Conservation (phyloP, 2,329 filamentous ascomycete species). For the Orbilia ellipsospora region DNA sequence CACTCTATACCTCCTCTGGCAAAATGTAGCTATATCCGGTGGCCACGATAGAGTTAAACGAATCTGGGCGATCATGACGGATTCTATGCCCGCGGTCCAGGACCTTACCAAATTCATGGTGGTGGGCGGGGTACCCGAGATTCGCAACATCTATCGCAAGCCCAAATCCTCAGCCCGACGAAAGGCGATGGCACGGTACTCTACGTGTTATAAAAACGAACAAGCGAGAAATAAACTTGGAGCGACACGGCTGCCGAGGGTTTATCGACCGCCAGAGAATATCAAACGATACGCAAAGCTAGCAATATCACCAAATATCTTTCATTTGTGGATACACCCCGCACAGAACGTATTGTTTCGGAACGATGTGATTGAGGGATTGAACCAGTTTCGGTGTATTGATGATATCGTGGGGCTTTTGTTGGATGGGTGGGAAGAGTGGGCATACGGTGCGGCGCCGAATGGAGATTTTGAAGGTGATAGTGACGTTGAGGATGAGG, state of each 20-base stretch:
- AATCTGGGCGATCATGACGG: slow-evolving; percentile 48
- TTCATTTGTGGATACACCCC: slow-evolving; percentile 53
- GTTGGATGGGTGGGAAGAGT: slow-evolving; percentile 49
- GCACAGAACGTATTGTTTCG: slow-evolving; percentile 51
- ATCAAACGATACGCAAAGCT: slow-evolving; percentile 44
- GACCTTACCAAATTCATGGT: slow-evolving; percentile 53
- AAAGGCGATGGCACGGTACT: slow-evolving; percentile 44
- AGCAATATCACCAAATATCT: slow-evolving; percentile 50
- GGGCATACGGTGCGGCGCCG: slow-evolving; percentile 29
- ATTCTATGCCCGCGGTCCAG: slow-evolving; percentile 44
- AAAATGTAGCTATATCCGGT: slow-evolving; percentile 44
- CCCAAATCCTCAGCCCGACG: slow-evolving; percentile 23
- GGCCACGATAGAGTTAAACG: slow-evolving; percentile 35
- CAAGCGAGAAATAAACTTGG: slow-evolving; percentile 41
- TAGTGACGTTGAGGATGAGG: slow-evolving; percentile 11
- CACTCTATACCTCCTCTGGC: slow-evolving; percentile 46
- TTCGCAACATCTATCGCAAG: slow-evolving; percentile 50
- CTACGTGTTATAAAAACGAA: slow-evolving; percentile 37
- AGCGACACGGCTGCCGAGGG: slow-evolving; percentile 28
- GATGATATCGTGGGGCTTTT: slow-evolving; percentile 46
- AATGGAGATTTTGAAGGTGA: slow-evolving; percentile 6
- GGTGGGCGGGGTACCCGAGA: slow-evolving; percentile 40
- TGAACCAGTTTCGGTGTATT: slow-evolving; percentile 51
- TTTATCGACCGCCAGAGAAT: slow-evolving; percentile 31
- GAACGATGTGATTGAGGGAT: slow-evolving; percentile 44